Evolutionary conservation across 805 yeast species (phyloP).

Genomic region (Kockiozyma suomiensis): DNA sequence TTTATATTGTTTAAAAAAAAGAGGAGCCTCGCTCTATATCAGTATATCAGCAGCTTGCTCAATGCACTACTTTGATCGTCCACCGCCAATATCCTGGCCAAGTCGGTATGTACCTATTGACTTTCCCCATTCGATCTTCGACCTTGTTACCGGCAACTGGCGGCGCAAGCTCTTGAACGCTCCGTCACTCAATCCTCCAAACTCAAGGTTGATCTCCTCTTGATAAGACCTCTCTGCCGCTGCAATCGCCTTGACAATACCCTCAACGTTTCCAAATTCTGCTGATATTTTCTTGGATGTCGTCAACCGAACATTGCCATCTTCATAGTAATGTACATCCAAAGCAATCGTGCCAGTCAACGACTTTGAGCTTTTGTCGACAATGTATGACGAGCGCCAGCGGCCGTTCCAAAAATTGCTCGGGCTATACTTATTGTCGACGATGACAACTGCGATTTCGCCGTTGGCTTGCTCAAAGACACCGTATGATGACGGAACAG

Average conservation of each 20-base stretch:
- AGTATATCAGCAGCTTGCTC: background rate
- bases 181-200: constrained; percentile 72
- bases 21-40: background rate
- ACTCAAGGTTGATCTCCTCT: constrained; percentile 59
- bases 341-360: constrained; percentile 60
- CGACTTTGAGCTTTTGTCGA: constrained; percentile 42
- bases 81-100: constrained; percentile 67
- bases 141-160: constrained; percentile 86
- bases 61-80: constrained; percentile 14
- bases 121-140: constrained; percentile 93
- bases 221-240: constrained; percentile 64
- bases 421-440: constrained; percentile 72
- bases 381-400: constrained; percentile 72
- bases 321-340: constrained; percentile 92
- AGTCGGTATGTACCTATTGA: constrained; percentile 86
- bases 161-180: constrained; percentile 85
- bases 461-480: constrained; percentile 46
- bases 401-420: constrained; percentile 84
- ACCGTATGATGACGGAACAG: constrained; percentile 55
- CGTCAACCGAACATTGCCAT: constrained; percentile 86
- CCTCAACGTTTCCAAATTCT: constrained; percentile 27
- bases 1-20: background rate
- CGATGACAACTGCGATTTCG: constrained; percentile 54
- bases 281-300: constrained; percentile 43
- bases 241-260: constrained; percentile 53